These are phyloP conservation scores for Lecanicillium sp. DNA, from an alignment of 2,329 filamentous ascomycete species.

Conservation along the genomic window DNA sequence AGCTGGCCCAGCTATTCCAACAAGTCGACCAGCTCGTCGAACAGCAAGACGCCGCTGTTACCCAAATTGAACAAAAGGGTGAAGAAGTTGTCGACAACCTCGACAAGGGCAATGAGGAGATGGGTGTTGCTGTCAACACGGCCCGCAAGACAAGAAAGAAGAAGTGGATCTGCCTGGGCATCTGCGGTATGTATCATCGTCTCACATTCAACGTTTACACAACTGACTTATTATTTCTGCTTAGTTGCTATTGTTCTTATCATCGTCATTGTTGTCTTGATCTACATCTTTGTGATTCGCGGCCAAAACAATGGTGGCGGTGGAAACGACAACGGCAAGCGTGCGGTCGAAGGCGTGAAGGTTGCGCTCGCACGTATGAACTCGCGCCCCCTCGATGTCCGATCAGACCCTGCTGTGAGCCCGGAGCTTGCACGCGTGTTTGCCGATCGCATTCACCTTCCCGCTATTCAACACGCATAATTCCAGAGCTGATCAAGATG, in stretches of 20 bases:
- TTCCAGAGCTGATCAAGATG: neutral
- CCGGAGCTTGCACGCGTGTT: conserved; percentile 11
- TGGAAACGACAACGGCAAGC: conserved; percentile 16
- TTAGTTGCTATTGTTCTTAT: conserved; percentile 46
- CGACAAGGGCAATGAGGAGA: conserved; percentile 75
- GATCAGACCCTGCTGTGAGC: conserved; percentile 3
- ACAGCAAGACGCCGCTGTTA: conserved; percentile 75
- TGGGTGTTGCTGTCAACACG: conserved; percentile 73
- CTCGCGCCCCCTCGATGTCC: conserved; percentile 8
- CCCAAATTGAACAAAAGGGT: conserved; percentile 77
- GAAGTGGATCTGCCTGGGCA: conserved; percentile 94
- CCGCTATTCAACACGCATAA: conserved; percentile 15
- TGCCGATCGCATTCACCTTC: conserved; percentile 16
- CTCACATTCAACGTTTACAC: neutral
- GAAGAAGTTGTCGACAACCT: conserved; percentile 82
- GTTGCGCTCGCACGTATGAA: conserved; percentile 2
- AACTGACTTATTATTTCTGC: conserved; percentile 21
- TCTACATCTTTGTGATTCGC: conserved; percentile 36
- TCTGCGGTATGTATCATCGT: conserved; percentile 52
- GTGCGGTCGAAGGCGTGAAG: conserved; percentile 15
- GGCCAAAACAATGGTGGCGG: conserved; percentile 13
- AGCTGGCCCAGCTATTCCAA: conserved; percentile 81
- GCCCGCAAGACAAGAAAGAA: conserved; percentile 75
- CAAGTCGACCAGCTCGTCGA: conserved; percentile 81
- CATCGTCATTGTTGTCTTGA: conserved; percentile 42